phyloP scores from a whole-genome alignment of 192 early-diverging fungal species.

The Oehlia diaphana region DNA sequence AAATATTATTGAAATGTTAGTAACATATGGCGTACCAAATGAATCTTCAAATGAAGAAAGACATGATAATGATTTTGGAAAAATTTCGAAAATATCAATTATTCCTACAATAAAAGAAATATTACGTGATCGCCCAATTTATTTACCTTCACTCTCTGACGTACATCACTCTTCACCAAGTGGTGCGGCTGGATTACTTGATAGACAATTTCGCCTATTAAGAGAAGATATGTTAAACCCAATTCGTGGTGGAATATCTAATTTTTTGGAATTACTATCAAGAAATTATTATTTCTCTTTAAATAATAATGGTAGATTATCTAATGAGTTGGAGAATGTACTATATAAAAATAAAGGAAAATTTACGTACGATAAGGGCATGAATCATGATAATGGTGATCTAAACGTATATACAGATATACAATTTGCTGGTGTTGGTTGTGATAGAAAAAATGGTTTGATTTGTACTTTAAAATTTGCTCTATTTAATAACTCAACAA shows the following conservation, averaged over 20 bases:
- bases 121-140: slow-evolving; percentile 32
- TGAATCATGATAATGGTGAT: slow-evolving; percentile 11
- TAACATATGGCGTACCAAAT: slow-evolving; percentile 51
- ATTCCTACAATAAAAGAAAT: slow-evolving; percentile 60
- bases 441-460: slow-evolving; percentile 29
- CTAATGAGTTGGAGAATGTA: not conserved
- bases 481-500: not conserved
- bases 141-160: slow-evolving; percentile 42
- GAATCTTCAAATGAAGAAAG: no score
- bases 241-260: slow-evolving; percentile 41
- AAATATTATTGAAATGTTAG: slow-evolving; percentile 10
- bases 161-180: slow-evolving; percentile 45
- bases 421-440: slow-evolving; percentile 32
- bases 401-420: slow-evolving; percentile 44
- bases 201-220: slow-evolving; percentile 61
- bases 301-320: slow-evolving; percentile 21
- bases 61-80: not conserved
- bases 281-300: not conserved
- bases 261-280: slow-evolving; percentile 39
- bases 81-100: slow-evolving; percentile 47
- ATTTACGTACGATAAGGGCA: no score
- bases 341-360: not conserved
- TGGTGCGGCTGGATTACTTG: slow-evolving; percentile 50
- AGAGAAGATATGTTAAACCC: slow-evolving; percentile 58
- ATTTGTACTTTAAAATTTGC: slow-evolving; percentile 31